Conservation (phyloP, 1,284 basidiomycete genomes). For the Dichomitus squalens region DNA sequence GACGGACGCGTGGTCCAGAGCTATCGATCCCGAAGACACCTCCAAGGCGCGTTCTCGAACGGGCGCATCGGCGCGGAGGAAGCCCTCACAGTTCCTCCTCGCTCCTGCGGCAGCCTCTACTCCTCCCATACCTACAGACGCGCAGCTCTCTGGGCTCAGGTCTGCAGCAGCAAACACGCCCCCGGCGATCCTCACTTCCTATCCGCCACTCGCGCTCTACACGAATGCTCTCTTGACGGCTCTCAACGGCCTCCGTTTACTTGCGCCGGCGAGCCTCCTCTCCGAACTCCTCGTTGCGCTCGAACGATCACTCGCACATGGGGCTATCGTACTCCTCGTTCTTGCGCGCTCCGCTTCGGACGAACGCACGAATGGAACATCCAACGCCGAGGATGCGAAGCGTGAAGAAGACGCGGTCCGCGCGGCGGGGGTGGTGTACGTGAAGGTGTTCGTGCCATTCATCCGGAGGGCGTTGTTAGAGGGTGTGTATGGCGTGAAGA, state of each 20-base stretch:
- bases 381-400: conserved; percentile 36
- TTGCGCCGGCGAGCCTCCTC: conserved; percentile 69
- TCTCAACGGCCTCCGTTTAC: conserved; percentile 80
- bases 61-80: conserved; percentile 11
- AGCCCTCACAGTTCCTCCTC: conserved; percentile 27
- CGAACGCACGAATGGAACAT: conserved; percentile 25
- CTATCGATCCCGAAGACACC: conserved; percentile 14
- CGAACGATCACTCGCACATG: conserved; percentile 51
- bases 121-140: conserved; percentile 29
- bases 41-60: conserved; percentile 12
- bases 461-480: conserved; percentile 66
- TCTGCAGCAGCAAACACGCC: conserved; percentile 53
- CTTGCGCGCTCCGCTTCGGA: conserved; percentile 24
- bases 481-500: conserved; percentile 65
- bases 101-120: conserved; percentile 21
- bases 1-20: conserved; percentile 24
- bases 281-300: conserved; percentile 49
- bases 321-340: conserved; percentile 38
- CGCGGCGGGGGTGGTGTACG: conserved; percentile 59
- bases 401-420: conserved; percentile 47
- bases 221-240: conserved; percentile 77
- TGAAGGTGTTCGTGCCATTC: conserved; percentile 67
- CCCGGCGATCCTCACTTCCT: conserved; percentile 69
- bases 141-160: conserved; percentile 24
- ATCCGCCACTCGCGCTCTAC: conserved; percentile 76